phyloP scores from a whole-genome alignment of 2,329 filamentous ascomycete species.

The Cladophialophora immunda region DNA sequence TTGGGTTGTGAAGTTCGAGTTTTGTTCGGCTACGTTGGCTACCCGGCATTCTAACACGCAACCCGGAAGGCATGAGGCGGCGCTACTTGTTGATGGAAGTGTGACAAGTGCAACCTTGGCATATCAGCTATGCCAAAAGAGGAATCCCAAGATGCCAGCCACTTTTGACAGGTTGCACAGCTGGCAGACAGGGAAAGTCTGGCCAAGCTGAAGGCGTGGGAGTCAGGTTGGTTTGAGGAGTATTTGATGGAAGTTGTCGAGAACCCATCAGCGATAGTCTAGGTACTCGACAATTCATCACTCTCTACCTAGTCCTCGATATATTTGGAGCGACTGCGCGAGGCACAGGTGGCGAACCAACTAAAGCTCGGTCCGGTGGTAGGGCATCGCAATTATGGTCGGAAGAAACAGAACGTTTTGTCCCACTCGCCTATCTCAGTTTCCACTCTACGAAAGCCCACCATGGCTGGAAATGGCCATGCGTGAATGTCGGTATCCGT shows the following conservation, averaged over 20 bases:
- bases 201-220: constrained; percentile 12
- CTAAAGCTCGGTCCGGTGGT: too few species aligned
- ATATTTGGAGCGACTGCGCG: background rate
- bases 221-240: background rate
- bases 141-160: background rate
- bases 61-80: background rate
- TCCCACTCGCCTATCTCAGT: background rate
- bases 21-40: background rate
- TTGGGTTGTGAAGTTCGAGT: background rate
- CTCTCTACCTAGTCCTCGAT: too few species aligned
- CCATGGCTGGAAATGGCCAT: background rate
- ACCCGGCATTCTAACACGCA: background rate
- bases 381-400: background rate
- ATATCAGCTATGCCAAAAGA: background rate
- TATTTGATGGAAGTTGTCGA: background rate
- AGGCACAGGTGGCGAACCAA: background rate
- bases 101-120: constrained; percentile 4
- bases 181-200: constrained; percentile 12
- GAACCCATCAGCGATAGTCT: background rate
- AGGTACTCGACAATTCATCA: background rate
- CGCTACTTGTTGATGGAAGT: background rate
- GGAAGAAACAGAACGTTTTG: background rate
- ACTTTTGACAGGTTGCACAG: constrained; percentile 25
- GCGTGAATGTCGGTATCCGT: background rate
- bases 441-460: background rate